Evolutionary conservation across 164 flowering plant species (phyloP), one percentile per base, ranked within the genome.

Genomic region (Magnolia changhungtana): DNA sequence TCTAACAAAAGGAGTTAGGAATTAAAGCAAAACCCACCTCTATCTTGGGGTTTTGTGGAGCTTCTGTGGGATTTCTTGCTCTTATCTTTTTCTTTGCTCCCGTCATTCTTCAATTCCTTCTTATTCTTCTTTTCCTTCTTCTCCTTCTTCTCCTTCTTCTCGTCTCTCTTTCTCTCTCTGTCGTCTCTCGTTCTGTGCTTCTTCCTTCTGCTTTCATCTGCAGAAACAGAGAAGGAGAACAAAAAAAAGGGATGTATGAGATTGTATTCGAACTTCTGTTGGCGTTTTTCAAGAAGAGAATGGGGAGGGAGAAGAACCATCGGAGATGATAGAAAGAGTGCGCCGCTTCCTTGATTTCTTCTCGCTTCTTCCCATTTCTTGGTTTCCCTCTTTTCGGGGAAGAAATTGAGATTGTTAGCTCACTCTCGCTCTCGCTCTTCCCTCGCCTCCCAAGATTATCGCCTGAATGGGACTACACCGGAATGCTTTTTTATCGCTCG

Each of bases 121-220:
- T 1, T 27, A 27, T 27, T 27, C 29, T 27, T 27, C 29, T 27
- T 27, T 27, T 27, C 29, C 29, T 27, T 27, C 29, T 27, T 27
- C 29, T 27, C 45, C 45, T 37, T 37, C 4, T 37, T 37, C 45
- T 37, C 45, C 6, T 37, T 37, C 45, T 37, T 37, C 72, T 37
- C 7, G 6, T 68, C 55, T 14, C 72, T 67, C 58, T 59, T 69
- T 20, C 66, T 61, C 37, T 67, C 77, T 9, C 50, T 67, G 63
- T 66, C 77, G 8, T 75, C 77, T 52, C 71, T 75, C 29, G 61
- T 67, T 51, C 72, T 24, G 71, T 55, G 71, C 24, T 66, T 67
- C 52, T 67, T 67, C 8, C 72, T 72, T 52, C 51, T 75, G 27
- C 73, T 72, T 24, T 69, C 78, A 31, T 69, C 78, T 75, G 73